Evolutionary conservation across 352 stramenopile genomes (phyloP), one percentile per base, ranked within the genome.

Genomic region (Pythium rhizo-oryzae): DNA sequence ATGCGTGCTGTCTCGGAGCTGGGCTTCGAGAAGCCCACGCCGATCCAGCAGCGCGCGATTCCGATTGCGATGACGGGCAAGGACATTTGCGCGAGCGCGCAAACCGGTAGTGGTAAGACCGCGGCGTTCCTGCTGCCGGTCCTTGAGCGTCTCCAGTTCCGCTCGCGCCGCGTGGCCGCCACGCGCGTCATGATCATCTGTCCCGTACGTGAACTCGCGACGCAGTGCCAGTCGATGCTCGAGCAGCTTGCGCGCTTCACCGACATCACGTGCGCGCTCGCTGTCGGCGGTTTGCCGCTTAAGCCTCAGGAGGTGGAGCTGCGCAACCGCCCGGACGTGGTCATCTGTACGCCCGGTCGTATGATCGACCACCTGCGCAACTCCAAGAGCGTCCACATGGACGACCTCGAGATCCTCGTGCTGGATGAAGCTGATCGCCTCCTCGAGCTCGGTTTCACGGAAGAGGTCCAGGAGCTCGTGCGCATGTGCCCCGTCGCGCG

Each of bases 281-380:
- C 98, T 24, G 96, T 99, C 15, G 97, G 97, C 64, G 97, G 97
- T 47, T 70, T 97, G 43, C 87, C 86, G 57, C 68, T 98, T 15
- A 90, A 94, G 68, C 78, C 83, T 8, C 94, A 99, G 79, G 97
- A 99, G 70, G 83, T 90, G n/a, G 97, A 99, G 75, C 84, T 99
- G 41, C 88, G 97, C 53, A 90, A 90, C 49, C 78, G 96, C 43
- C 97, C 98, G 7, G 97, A 99, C 72, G 90, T 99, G 35, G 94
- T 99, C 43, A 96, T 99, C 47, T 99, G 96, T 71, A 99, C 98
- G 24, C 98, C 98, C 30, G 98, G 98, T 39, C 92, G 98, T 65
- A 96, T 99, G 80, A 90, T 99, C 60, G 97, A 99, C 78, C 97
- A 99, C 74, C 72, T 99, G 58, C 94, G 92, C 64, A 99, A 99